phyloP scores from a whole-genome alignment of 108 stramenopile genomes.

The Cyclotella sp. region DNA sequence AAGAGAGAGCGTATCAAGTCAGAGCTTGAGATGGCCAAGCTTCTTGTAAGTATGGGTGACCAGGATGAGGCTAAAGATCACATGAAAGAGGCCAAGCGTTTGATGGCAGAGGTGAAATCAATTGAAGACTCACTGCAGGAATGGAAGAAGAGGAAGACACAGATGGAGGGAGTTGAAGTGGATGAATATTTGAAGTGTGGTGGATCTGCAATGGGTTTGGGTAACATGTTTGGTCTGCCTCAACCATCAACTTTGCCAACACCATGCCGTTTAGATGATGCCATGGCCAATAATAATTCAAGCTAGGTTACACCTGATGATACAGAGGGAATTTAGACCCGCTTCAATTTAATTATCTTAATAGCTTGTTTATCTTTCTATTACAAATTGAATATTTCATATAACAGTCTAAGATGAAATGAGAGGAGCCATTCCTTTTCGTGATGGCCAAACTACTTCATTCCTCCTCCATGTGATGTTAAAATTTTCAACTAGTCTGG shows the following conservation, averaged over 20 bases:
- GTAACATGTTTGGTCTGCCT: neutral
- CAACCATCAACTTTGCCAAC: neutral
- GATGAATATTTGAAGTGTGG: neutral
- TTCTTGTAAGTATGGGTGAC: neutral
- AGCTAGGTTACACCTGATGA: too few species aligned
- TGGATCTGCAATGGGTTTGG: neutral
- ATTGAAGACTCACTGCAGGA: neutral
- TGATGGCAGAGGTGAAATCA: neutral
- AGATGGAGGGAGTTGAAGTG: neutral
- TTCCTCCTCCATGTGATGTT: neutral
- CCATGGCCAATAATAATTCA: neutral
- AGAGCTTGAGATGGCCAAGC: neutral
- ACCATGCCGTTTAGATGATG: neutral
- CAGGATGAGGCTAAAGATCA: neutral
- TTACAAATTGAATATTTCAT: neutral
- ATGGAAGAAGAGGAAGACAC: neutral
- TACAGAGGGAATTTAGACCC: too few species aligned
- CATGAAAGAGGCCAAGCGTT: neutral
- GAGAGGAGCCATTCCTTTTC: neutral
- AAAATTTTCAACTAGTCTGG: conserved; percentile 14
- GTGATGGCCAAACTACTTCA: conserved; percentile 12
- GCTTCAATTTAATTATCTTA: too few species aligned
- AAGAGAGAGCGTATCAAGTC: neutral
- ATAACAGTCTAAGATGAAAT: neutral
- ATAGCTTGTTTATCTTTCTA: neutral